Conservation (phyloP, 2,329 filamentous ascomycete species). For the Aspergillus sp. region DNA sequence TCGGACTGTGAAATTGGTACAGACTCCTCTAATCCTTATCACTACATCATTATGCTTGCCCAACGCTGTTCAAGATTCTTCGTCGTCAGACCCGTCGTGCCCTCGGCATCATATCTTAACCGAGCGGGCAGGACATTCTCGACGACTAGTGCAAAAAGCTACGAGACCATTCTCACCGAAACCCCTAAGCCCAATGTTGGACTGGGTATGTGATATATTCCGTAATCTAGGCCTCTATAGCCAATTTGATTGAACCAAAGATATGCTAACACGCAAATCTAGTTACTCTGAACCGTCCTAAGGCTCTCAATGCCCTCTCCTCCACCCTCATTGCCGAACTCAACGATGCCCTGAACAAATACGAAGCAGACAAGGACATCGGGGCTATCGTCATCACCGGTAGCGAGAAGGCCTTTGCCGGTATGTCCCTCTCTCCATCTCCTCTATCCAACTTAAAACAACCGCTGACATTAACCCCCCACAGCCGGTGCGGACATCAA, state of each 20-base stretch:
- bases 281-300: slow-evolving; percentile 93
- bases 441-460: neutral
- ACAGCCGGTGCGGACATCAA: slow-evolving; percentile 92
- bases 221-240: neutral
- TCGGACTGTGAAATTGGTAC: too few relatives aligned
- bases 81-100: slow-evolving; percentile 45
- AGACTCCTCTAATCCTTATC: neutral
- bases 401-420: slow-evolving; percentile 78
- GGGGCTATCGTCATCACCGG: slow-evolving; percentile 80
- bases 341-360: slow-evolving; percentile 65
- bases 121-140: slow-evolving; percentile 33
- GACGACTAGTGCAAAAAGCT: slow-evolving; percentile 42
- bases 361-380: slow-evolving; percentile 64
- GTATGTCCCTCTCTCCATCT: slow-evolving; percentile 22
- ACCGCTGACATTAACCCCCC: neutral
- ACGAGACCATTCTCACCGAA: slow-evolving; percentile 77
- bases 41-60: slow-evolving; percentile 28
- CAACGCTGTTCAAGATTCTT: slow-evolving; percentile 54
- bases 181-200: slow-evolving; percentile 83
- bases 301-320: slow-evolving; percentile 88
- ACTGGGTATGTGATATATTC: slow-evolving; percentile 55
- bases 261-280: neutral
- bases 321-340: slow-evolving; percentile 87
- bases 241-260: too few relatives aligned
- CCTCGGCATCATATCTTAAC: slow-evolving; percentile 30